Base-by-base conservation (phyloP, 164 flowering plant species). In the Liriodendron chinense region DNA sequence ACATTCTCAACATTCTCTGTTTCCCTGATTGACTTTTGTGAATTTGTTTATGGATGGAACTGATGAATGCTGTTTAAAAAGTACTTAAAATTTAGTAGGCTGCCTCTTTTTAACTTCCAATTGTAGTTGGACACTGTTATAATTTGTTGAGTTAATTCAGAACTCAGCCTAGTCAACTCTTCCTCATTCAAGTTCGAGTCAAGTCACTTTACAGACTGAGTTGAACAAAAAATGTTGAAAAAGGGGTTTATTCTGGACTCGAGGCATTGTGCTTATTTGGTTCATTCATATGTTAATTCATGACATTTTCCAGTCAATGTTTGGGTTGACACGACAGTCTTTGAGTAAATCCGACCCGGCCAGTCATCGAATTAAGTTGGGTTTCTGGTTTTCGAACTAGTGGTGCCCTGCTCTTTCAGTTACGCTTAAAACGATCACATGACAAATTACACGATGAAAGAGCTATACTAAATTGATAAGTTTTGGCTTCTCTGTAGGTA, bases 401-500 rank as follows among this genome's bases (percentile, higher is more conserved):
- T 8, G 59, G 4, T 53, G 20, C 59, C 59, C 16, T 53, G 59
- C 20, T 53, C 4, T 12, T 12, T 53, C 59, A 8, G 59, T 53
- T 53, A 53, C 43, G 5, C 43, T 34, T 34, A 53, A 53, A 53
- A 53, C 9, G 59, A 53, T 53, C 18, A 12, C 18, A 12, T 12
- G 18, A 53, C 59, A 53, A 53, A 12, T 53, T 12, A 53, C 59
- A 53, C 9, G 16, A 53, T 53, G 18, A 34, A 34, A 34, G 43
- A 34, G 43, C 43, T 34, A 34, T 12, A 26, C 67, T 22, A 64
- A 21, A 21, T 64, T 21, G 67, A 1, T 9, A n/a, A 21, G 16
- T 68, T 75, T 53, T 59, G 26, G 50, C 20, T 73, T 43, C 61
- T 65, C 74, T 82, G 59, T 71, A 96, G 99, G 84, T 91, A 56